Conservation (phyloP, 1,284 basidiomycete species). For the Tylopilus orsonianus region DNA sequence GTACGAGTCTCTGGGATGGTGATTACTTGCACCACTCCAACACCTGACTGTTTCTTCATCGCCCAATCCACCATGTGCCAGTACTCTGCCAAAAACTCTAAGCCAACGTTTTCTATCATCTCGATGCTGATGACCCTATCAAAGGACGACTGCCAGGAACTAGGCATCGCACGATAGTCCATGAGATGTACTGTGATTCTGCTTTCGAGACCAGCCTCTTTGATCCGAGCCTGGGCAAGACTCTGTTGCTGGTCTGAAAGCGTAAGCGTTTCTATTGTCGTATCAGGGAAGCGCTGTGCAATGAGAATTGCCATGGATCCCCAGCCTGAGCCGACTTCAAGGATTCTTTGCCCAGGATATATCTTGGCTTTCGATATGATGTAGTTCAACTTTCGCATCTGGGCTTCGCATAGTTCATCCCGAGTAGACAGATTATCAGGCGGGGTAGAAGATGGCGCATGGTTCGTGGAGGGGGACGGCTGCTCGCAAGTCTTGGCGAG, state of each 20-base stretch:
- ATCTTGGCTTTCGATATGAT: slow-evolving; percentile 1
- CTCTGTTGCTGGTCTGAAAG: slow-evolving; percentile 2
- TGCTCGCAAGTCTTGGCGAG: neutral
- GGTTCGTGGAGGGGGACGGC: neutral
- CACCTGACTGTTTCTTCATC: neutral
- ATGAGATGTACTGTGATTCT: slow-evolving; percentile 72
- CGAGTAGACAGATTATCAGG: too few species aligned
- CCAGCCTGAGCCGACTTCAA: slow-evolving; percentile 1
- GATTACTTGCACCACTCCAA: neutral
- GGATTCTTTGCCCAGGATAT: neutral
- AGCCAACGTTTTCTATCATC: neutral
- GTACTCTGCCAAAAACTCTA: neutral
- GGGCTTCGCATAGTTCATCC: slow-evolving; percentile 2
- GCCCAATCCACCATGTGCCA: neutral
- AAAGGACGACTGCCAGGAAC: slow-evolving; percentile 62
- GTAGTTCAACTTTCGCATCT: neutral
- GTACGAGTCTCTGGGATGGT: neutral
- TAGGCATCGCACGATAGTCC: slow-evolving; percentile 69
- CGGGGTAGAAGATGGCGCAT: too few species aligned
- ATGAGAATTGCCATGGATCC: slow-evolving; percentile 5
- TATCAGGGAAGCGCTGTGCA: neutral
- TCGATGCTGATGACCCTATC: neutral
- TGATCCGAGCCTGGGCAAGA: neutral
- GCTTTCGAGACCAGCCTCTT: slow-evolving; percentile 45
- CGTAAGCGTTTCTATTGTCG: neutral